A percentile compares a stretch with the other conserved stretches of the same genome.
Conservation (phyloP, 306 rosid species). For the Cicer judaicum region DNA sequence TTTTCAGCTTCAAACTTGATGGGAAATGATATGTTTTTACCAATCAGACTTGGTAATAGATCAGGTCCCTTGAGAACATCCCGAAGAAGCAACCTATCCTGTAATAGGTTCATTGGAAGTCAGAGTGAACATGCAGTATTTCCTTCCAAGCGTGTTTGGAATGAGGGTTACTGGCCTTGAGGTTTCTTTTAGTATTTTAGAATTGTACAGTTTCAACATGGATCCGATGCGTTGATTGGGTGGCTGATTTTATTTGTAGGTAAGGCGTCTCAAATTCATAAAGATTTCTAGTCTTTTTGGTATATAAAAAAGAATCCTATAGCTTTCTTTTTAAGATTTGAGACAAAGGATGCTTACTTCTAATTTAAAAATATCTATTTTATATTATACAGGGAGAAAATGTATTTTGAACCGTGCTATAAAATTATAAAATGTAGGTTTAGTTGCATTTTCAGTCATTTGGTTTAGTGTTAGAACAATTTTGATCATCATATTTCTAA, state of each 20-base stretch:
- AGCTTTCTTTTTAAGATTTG: slow-evolving; percentile 46
- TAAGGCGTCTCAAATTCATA: slow-evolving; percentile 53
- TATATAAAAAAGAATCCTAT: background rate
- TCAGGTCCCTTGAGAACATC: slow-evolving; percentile 83
- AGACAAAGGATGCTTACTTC: slow-evolving; percentile 51
- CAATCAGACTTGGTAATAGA: slow-evolving; percentile 74
- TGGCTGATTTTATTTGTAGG: slow-evolving; percentile 44
- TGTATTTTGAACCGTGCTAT: slow-evolving; percentile 50
- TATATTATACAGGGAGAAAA: slow-evolving; percentile 58
- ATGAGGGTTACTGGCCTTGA: slow-evolving; percentile 55
- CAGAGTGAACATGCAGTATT: slow-evolving; percentile 78
- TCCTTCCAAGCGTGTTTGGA: slow-evolving; percentile 62
- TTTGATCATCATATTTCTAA: background rate
- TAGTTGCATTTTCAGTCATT: background rate
- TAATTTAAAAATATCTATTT: slow-evolving; percentile 68
- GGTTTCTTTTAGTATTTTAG: slow-evolving; percentile 41
- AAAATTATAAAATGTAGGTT: slow-evolving; percentile 44
- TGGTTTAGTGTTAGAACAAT: background rate
- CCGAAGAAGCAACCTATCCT: slow-evolving; percentile 73
- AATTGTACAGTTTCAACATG: slow-evolving; percentile 71
- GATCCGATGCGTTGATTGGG: slow-evolving; percentile 45
- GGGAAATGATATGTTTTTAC: slow-evolving; percentile 65
- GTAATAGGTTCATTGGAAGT: slow-evolving; percentile 67
- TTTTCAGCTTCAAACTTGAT: slow-evolving; percentile 73
- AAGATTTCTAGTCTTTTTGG: slow-evolving; percentile 37